Conservation (phyloP, 805 yeast species). For the Kuraishia hungarica region DNA sequence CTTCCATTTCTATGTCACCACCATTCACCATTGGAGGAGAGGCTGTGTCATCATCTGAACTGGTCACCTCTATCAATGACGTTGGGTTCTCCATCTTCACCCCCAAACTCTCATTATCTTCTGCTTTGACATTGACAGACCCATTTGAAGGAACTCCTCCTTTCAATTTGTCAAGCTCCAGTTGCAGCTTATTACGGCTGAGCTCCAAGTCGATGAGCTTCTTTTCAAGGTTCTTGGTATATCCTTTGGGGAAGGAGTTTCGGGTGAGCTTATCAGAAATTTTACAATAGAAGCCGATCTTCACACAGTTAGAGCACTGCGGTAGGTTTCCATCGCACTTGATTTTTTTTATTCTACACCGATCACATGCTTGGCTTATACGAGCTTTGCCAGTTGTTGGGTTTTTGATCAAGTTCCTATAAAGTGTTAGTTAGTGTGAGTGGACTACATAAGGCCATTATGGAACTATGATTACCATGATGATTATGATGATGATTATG, state of each 20-base stretch:
- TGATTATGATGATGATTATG: too few relatives aligned
- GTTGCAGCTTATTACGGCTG: constrained; percentile 32
- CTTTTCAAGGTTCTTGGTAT: constrained; percentile 65
- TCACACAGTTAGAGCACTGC: constrained; percentile 55
- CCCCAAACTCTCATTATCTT: background rate
- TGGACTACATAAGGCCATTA: too few relatives aligned
- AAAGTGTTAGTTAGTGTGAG: background rate
- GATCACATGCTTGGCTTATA: constrained; percentile 74
- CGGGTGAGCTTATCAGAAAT: constrained; percentile 69
- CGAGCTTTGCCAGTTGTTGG: constrained; percentile 32
- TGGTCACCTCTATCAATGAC: background rate
- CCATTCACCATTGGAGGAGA: background rate
- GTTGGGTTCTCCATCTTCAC: background rate
- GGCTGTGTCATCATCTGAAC: background rate
- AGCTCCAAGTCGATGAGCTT: constrained; percentile 54
- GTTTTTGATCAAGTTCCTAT: constrained; percentile 20
- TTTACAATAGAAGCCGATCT: constrained; percentile 58
- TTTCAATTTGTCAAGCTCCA: constrained; percentile 19
- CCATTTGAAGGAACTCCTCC: background rate
- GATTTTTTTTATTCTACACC: constrained; percentile 70
- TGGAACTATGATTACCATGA: too few relatives aligned
- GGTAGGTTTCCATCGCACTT: constrained; percentile 70
- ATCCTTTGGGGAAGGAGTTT: constrained; percentile 74
- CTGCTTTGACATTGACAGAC: background rate
- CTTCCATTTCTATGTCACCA: background rate